Percentiles rank a stretch among this genome's conserved stretches.
phyloP scores from a whole-genome alignment of 257 asterid genomes.

The Capsicum rhomboideum region DNA sequence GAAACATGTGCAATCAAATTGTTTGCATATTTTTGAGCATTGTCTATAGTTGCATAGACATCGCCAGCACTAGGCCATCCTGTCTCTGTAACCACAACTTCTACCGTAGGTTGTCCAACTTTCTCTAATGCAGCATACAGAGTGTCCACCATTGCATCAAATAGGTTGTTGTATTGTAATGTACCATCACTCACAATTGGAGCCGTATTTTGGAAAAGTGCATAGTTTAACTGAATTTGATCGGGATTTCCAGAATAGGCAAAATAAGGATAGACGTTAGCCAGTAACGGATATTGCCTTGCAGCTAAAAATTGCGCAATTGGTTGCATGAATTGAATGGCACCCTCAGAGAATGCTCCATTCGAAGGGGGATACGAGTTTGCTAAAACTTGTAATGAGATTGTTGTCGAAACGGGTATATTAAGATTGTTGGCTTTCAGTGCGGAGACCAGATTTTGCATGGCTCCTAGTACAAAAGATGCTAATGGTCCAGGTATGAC shows the following conservation, averaged over 20 bases:
- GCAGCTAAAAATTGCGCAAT: slow-evolving; percentile 7
- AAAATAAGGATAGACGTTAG: slow-evolving; percentile 32
- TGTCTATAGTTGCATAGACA: slow-evolving; percentile 11
- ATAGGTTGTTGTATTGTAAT: slow-evolving; percentile 24
- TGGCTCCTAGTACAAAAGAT: slow-evolving; percentile 22
- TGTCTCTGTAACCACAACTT: slow-evolving; percentile 39
- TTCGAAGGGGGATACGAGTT: slow-evolving; percentile 31
- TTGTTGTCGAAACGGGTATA: slow-evolving; percentile 24
- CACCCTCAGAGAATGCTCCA: slow-evolving; percentile 3
- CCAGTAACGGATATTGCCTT: slow-evolving; percentile 16
- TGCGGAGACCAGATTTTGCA: slow-evolving; percentile 28
- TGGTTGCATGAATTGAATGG: not conserved
- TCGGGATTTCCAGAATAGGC: slow-evolving; percentile 16
- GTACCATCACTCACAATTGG: not conserved
- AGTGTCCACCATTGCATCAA: slow-evolving; percentile 38
- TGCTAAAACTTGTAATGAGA: slow-evolving; percentile 13
- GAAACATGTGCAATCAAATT: slow-evolving; percentile 25
- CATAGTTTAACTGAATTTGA: slow-evolving; percentile 16
- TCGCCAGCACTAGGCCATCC: slow-evolving; percentile 58
- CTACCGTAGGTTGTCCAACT: slow-evolving; percentile 12
- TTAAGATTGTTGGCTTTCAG: not conserved
- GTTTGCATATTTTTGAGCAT: slow-evolving; percentile 27
- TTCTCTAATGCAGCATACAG: slow-evolving; percentile 32
- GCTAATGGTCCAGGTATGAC: slow-evolving; percentile 28
- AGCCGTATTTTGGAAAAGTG: slow-evolving; percentile 7